These are phyloP conservation scores for Aurinia saxatilis DNA, from an alignment of 345 rosid species.

Conservation along the genomic window DNA sequence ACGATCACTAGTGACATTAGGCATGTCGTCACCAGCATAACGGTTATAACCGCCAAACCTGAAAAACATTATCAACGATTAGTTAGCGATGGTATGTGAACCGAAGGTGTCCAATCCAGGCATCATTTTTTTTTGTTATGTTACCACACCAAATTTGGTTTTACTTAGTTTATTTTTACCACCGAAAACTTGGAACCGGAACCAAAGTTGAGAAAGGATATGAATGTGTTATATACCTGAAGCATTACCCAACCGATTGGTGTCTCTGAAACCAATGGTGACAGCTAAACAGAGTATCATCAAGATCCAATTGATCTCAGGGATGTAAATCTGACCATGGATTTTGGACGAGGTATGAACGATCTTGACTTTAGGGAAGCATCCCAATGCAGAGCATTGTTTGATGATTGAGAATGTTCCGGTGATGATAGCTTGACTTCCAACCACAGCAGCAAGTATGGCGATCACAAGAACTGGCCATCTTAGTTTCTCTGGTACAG, in stretches of 20 bases:
- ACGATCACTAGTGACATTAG: constrained; percentile 92
- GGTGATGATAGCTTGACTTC: constrained; percentile 88
- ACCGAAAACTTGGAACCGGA: too few species aligned
- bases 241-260: constrained; percentile 76
- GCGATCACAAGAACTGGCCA: constrained; percentile 94
- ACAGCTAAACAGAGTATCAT: constrained; percentile 87
- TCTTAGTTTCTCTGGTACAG: constrained; percentile 74
- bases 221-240: constrained; percentile 48
- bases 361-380: constrained; percentile 82
- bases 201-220: too few species aligned
- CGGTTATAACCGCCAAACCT: constrained; percentile 99
- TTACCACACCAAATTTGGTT: too few species aligned
- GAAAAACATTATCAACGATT: constrained; percentile 1
- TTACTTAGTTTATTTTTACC: too few species aligned
- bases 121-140: too few species aligned
- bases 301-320: constrained; percentile 89
- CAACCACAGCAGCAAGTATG: constrained; percentile 91
- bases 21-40: constrained; percentile 96
- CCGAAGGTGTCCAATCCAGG: not conserved
- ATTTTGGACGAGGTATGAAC: constrained; percentile 86
- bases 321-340: constrained; percentile 93
- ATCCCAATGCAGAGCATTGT: constrained; percentile 79
- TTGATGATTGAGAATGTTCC: constrained; percentile 91
- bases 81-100: not conserved
- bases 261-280: constrained; percentile 84